Percentiles rank a stretch among this genome's conserved stretches.
These are phyloP conservation scores for Viola odorata DNA, from an alignment of 345 rosid genomes.

Conservation along the genomic window DNA sequence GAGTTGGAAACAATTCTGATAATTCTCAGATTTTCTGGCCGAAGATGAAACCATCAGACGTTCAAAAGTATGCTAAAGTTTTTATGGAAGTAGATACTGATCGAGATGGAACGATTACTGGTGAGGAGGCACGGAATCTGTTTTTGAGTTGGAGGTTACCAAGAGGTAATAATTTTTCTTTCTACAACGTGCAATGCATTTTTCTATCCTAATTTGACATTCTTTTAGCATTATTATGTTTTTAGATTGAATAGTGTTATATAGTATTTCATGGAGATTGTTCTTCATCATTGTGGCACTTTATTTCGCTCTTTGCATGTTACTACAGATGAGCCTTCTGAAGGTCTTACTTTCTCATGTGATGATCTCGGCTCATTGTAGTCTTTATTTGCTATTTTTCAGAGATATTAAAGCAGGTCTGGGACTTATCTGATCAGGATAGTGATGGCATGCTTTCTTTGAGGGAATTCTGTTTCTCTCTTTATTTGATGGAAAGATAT, in stretches of 20 bases:
- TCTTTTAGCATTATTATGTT: background rate
- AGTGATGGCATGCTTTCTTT: slow-evolving; percentile 96
- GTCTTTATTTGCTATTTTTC: slow-evolving; percentile 10
- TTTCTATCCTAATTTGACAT: background rate
- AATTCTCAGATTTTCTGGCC: slow-evolving; percentile 68
- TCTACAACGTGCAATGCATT: background rate
- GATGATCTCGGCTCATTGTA: background rate
- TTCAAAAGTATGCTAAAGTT: slow-evolving; percentile 85
- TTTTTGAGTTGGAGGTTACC: slow-evolving; percentile 98
- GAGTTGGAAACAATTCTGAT: slow-evolving; percentile 37
- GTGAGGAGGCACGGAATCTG: slow-evolving; percentile 88
- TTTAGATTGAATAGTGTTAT: background rate
- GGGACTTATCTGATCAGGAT: slow-evolving; percentile 99
- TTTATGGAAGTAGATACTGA: slow-evolving; percentile 91
- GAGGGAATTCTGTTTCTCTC: slow-evolving; percentile 95
- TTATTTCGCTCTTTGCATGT: background rate
- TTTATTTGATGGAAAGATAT: slow-evolving; percentile 90
- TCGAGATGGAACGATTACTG: slow-evolving; percentile 91
- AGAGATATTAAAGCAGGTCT: slow-evolving; percentile 95
- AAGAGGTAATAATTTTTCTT: slow-evolving; percentile 53
- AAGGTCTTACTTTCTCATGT: background rate
- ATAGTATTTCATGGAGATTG: background rate
- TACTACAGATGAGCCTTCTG: background rate
- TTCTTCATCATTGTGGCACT: background rate
- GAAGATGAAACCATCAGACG: slow-evolving; percentile 81